A percentile compares a stretch with the other conserved stretches of the same genome.
Conservation (phyloP, 805 yeast genomes). For the Lipomyces lipofer region DNA sequence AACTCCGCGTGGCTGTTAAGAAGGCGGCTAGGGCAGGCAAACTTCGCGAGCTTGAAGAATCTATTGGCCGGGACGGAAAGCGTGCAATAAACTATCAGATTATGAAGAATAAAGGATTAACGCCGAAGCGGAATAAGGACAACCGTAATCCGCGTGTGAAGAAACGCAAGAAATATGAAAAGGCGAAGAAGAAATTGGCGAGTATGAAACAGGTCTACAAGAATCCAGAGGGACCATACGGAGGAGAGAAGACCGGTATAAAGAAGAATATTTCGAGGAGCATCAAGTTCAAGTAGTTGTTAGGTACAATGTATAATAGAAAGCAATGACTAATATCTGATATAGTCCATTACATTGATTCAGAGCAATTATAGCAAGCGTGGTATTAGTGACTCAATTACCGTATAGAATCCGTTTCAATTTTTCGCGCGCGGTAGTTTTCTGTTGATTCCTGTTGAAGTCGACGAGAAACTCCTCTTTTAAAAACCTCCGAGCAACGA, state of each 20-base stretch:
- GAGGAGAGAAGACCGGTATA: conserved; percentile 96
- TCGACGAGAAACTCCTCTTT: conserved; percentile 29
- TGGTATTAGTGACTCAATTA: not conserved
- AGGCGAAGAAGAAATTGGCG: conserved; percentile 89
- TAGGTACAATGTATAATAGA: too few relatives aligned
- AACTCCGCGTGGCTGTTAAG: conserved; percentile 16
- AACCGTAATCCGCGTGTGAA: conserved; percentile 94
- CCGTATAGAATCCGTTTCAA: not conserved
- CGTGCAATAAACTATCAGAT: conserved; percentile 95
- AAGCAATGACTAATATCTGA: too few relatives aligned
- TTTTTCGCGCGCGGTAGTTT: conserved; percentile 4
- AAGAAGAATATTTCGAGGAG: conserved; percentile 90
- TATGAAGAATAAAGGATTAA: conserved; percentile 92
- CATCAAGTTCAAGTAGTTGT: conserved; percentile 56
- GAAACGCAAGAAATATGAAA: conserved; percentile 95
- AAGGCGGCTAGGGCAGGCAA: conserved; percentile 81
- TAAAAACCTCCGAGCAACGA: conserved; percentile 39
- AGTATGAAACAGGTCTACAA: conserved; percentile 89
- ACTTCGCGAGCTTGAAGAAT: conserved; percentile 67
- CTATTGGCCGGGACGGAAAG: conserved; percentile 76
- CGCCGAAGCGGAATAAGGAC: conserved; percentile 90
- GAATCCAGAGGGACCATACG: conserved; percentile 69
- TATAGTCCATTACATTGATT: not conserved
- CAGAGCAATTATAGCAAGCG: not conserved
- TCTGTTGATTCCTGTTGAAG: not conserved